A percentile compares a stretch with the other conserved stretches of the same genome.
Evolutionary conservation across 108 stramenopile genomes (phyloP).

Genomic region (Parmales sp.): DNA sequence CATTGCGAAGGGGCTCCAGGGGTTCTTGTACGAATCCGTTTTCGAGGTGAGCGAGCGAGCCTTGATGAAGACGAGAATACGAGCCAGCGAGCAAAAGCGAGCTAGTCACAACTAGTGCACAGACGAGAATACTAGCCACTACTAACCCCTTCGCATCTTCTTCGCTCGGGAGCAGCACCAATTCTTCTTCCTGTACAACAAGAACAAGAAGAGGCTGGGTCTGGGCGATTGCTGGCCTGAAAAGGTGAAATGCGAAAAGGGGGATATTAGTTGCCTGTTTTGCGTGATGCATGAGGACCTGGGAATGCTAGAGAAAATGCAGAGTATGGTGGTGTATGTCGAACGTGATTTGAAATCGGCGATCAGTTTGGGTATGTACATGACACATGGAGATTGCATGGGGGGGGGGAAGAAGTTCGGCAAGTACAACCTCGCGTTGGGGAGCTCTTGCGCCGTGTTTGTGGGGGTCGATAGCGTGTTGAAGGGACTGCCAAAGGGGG

Average conservation of each 20-base stretch:
- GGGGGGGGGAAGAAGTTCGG: constrained; percentile 25
- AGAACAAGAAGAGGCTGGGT: constrained; percentile 42
- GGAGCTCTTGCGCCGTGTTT: constrained; percentile 21
- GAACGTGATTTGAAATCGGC: constrained; percentile 37
- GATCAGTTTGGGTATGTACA: constrained; percentile 27
- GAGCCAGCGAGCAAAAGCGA: too few relatives aligned
- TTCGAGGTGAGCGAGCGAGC: too few relatives aligned
- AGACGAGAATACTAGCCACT: too few relatives aligned
- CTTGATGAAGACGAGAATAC: too few relatives aligned
- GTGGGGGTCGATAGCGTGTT: constrained; percentile 29
- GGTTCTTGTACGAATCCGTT: constrained; percentile 52
- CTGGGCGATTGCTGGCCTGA: constrained; percentile 40
- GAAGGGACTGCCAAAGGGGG: constrained; percentile 28
- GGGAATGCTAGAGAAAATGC: constrained; percentile 31
- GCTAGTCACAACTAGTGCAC: too few relatives aligned
- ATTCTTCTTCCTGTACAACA: constrained; percentile 48
- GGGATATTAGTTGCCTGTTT: constrained; percentile 27
- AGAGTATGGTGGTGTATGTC: constrained; percentile 34
- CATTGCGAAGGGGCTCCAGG: constrained; percentile 36
- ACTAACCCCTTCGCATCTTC: too few relatives aligned
- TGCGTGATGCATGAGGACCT: constrained; percentile 36
- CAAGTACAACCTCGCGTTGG: constrained; percentile 29
- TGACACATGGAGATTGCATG: constrained; percentile 24
- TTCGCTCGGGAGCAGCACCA: too few relatives aligned
- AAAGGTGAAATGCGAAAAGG: constrained; percentile 33